Conservation (phyloP, 768 basidiomycete species). For the Russula compacta region DNA sequence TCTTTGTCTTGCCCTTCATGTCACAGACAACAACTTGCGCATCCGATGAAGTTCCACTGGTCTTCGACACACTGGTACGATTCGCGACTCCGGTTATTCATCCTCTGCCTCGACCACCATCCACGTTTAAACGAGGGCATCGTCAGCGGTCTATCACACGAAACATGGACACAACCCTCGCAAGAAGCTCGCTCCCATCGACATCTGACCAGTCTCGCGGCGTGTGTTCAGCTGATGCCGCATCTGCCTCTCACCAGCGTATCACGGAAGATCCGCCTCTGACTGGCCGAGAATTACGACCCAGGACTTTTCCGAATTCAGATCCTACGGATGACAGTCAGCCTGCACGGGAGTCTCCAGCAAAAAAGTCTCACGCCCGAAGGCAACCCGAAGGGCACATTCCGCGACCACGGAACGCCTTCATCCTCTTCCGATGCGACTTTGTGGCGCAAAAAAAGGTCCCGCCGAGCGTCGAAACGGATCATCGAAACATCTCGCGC, state of each 20-base stretch:
- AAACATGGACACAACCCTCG: neutral
- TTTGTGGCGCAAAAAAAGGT: constrained; percentile 55
- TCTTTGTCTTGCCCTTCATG: constrained; percentile 6
- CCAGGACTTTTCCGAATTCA: neutral
- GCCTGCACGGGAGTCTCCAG: neutral
- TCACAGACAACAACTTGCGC: neutral
- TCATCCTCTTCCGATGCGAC: constrained; percentile 72
- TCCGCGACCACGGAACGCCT: constrained; percentile 67
- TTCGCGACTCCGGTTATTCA: neutral
- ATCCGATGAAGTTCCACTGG: neutral
- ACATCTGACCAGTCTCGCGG: neutral
- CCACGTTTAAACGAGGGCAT: constrained; percentile 7
- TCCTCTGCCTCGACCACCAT: neutral
- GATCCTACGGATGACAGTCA: neutral
- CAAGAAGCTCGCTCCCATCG: neutral
- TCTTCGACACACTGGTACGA: neutral
- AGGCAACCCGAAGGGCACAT: constrained; percentile 47
- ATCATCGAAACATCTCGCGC: constrained; percentile 61
- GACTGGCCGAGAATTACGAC: neutral
- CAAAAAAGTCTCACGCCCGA: constrained; percentile 40
- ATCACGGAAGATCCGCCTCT: neutral
- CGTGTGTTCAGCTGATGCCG: neutral
- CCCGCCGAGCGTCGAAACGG: constrained; percentile 44
- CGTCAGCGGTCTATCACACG: neutral
- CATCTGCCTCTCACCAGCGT: neutral